Base-by-base conservation (phyloP, 2,329 filamentous ascomycete species). In the Colletotrichum higginsianum region DNA sequence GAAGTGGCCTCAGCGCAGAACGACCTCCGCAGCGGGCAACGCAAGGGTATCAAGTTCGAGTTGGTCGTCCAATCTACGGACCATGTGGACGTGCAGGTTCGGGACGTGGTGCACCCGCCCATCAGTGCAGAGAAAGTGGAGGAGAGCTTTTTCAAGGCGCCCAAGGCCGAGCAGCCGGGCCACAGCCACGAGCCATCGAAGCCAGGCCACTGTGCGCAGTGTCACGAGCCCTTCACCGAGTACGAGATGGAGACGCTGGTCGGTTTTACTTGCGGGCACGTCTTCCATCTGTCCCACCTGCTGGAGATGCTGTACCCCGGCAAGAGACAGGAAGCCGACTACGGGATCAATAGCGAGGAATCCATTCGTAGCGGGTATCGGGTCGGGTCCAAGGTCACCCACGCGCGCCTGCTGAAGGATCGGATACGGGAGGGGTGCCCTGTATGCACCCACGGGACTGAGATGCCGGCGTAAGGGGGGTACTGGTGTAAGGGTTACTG, bases 1-100 rank as follows among this genome's bases (percentile, higher is more conserved):
- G 96, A 99, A 82, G 96, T 99, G 0, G 92, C 92, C 0, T 87
- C 89, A 5, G 94, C 93, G 0, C 97, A 98, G 88, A 92, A 92
- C 61, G 91, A 90, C 4, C 85, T 98, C 23, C 90, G 96, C 0
- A 90, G 86, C 16, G 95, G 96, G 0, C 94, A 97, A 79, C 91
- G 92, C 61, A 93, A 91, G 75, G 96, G 93, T 0, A 94, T 99
- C 79, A 97, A 95, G 78, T 98, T 98, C 76, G 93, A 97, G 75
- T 89, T 98, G 8, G 80, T 87, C 2, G 79, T 86, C 12, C 84
- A 87, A 63, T 76, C 80, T 0, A 70, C 75, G 12, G 80, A 84
- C 38, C 84, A 87, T 47, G 77, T 86, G 21, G 84, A 86, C 53
- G 75, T 86, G 12, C 79, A 83, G 38, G 78, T 79, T 2, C 84